Evolutionary conservation across 2,329 filamentous ascomycete genomes (phyloP), one percentile per base, ranked within the genome.

Genomic region (Colletotrichum shisoi): DNA sequence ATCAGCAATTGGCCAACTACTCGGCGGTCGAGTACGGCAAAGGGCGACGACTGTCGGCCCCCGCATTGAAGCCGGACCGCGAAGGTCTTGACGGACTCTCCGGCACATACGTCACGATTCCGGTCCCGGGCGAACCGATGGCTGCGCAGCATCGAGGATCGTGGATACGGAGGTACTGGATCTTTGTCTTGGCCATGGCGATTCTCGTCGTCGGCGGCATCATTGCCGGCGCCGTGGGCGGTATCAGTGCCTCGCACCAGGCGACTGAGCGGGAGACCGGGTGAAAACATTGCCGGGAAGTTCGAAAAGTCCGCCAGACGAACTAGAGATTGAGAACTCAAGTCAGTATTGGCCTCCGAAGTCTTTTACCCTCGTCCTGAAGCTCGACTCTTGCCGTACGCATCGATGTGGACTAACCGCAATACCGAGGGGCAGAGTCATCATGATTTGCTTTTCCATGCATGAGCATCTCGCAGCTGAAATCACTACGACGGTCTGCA

Each of bases 151-250:
- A n/a, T 12, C 52, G 27, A 39, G 15, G 54, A 9, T 42, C 48
- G 8, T 68, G 65, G 61, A 44, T 62, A 42, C 54, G 61, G 15
- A 42, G 65, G 24, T 68, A 68, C 17, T 68, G 65, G 65, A 64
- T 68, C 0, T 68, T 68, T 11, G 49, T 60, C 8, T 24, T 68
- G 27, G 65, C 65, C 17, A 68, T 68, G 65, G 31, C 54, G 3
- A 56, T 68, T 8, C 61, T 68, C 1, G 17, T 68, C 17, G 24
- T 60, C 15, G 65, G 65, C 8, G 65, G 65, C 1, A 60, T 68
- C 27, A 63, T 68, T 17, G 65, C 65, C 3, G 65, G 65, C 6
- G 65, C 37, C n/a, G 54, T 68, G 1, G 65, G 65, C 6, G 65
- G 61, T 0, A 68, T 68, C 5, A 39, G 19, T 12, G 61, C 61